Evolutionary conservation across 805 yeast genomes (phyloP).

Genomic region (Saccharomycopsis javanensis): DNA sequence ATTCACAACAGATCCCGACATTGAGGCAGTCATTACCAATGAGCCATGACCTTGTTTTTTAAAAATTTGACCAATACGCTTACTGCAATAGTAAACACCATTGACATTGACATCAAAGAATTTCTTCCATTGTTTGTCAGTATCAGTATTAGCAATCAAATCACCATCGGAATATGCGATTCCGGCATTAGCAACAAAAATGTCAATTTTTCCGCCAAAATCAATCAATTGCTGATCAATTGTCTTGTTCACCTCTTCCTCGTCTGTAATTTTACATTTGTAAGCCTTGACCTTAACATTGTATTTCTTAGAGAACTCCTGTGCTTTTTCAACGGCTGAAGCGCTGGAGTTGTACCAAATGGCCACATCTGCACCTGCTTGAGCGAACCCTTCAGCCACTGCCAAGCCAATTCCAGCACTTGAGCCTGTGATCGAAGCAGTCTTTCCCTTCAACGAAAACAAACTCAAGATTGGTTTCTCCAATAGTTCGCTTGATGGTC

Average conservation of each 20-base stretch:
- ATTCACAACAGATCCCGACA: conserved; percentile 83
- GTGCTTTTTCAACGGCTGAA: conserved; percentile 50
- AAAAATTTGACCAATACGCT: conserved; percentile 63
- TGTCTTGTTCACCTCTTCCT: conserved; percentile 39
- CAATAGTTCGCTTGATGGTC: neutral
- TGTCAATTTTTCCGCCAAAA: conserved; percentile 70
- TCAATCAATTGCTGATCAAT: conserved; percentile 47
- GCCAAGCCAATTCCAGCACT: conserved; percentile 77
- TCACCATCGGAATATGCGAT: conserved; percentile 70
- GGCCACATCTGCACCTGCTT: conserved; percentile 80
- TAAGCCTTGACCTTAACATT: conserved; percentile 56
- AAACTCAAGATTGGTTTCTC: conserved; percentile 39
- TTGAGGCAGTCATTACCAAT: conserved; percentile 75
- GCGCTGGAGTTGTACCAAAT: conserved; percentile 57
- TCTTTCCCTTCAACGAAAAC: conserved; percentile 72
- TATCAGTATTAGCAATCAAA: conserved; percentile 36
- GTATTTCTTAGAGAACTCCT: conserved; percentile 43
- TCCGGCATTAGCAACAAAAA: conserved; percentile 87
- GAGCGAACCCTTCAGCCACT: conserved; percentile 74
- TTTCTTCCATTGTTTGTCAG: conserved; percentile 51
- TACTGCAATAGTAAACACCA: conserved; percentile 74
- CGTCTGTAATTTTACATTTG: conserved; percentile 46
- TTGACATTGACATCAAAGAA: conserved; percentile 68
- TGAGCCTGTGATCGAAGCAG: conserved; percentile 79
- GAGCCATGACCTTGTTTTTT: conserved; percentile 64